A percentile compares a stretch with the other conserved stretches of the same genome.
Conservation (phyloP, 2,329 filamentous ascomycete species). For the Fusarium papillatum region DNA sequence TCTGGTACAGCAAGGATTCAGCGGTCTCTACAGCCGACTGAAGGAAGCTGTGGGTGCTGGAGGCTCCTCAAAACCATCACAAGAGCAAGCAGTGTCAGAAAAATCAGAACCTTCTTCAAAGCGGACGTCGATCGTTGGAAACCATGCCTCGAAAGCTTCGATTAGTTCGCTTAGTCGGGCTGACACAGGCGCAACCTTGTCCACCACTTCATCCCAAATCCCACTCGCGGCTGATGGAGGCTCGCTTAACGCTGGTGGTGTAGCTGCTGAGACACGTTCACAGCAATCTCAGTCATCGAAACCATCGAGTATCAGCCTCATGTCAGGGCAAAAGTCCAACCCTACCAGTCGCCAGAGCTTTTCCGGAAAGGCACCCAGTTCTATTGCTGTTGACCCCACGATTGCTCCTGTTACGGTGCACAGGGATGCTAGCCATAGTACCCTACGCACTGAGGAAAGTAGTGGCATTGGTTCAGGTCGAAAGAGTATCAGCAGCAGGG, state of each 20-base stretch:
- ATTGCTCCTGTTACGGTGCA: constrained; percentile 66
- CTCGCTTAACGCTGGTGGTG: constrained; percentile 50
- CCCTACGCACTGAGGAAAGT: constrained; percentile 59
- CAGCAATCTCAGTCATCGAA: constrained; percentile 60
- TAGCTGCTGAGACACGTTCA: constrained; percentile 55
- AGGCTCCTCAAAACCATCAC: constrained; percentile 57
- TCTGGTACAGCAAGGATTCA: constrained; percentile 86
- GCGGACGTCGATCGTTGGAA: constrained; percentile 56
- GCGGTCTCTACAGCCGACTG: constrained; percentile 89
- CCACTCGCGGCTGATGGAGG: constrained; percentile 52
- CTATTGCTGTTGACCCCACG: constrained; percentile 57
- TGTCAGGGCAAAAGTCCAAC: constrained; percentile 59
- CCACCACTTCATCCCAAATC: constrained; percentile 48
- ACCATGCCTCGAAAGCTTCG: constrained; percentile 57
- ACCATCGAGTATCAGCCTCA: constrained; percentile 61
- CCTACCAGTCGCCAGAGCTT: constrained; percentile 55
- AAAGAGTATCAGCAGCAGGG: constrained; percentile 57
- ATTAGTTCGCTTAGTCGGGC: constrained; percentile 56
- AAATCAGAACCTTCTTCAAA: constrained; percentile 53
- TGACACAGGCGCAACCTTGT: constrained; percentile 52
- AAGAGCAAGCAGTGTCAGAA: constrained; percentile 47
- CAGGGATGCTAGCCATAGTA: constrained; percentile 59
- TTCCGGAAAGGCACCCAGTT: constrained; percentile 57
- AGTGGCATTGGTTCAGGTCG: constrained; percentile 52
- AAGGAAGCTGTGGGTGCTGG: constrained; percentile 84